Percentiles rank a stretch among this genome's conserved stretches.
Conservation (phyloP, 805 yeast species). For the Trichomonascus vanleenenianus region DNA sequence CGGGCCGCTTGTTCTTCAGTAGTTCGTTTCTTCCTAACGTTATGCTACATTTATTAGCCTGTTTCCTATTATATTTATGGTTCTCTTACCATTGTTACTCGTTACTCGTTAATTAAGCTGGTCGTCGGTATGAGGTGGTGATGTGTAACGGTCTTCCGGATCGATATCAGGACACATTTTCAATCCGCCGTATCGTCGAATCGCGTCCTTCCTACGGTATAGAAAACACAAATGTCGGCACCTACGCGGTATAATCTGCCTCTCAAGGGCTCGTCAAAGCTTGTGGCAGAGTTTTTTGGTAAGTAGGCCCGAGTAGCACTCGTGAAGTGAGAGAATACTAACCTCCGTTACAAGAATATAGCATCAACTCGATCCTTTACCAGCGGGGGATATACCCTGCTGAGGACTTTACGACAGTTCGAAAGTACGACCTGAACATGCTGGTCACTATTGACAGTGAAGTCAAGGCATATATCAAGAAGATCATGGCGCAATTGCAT, state of each 20-base stretch:
- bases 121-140: not conserved
- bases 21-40: slow-evolving; percentile 53
- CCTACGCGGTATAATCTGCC: slow-evolving; percentile 46
- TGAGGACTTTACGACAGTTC: slow-evolving; percentile 71
- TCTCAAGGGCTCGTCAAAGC: slow-evolving; percentile 68
- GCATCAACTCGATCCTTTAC: slow-evolving; percentile 72
- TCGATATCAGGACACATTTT: not conserved
- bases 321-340: not conserved
- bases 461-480: slow-evolving; percentile 57
- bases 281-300: slow-evolving; percentile 74
- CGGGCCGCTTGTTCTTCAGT: slow-evolving; percentile 46
- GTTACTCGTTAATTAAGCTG: no score
- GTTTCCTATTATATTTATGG: not conserved
- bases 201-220: no score
- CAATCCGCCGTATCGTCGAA: not conserved
- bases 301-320: slow-evolving; percentile 9
- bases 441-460: slow-evolving; percentile 70
- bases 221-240: slow-evolving; percentile 1
- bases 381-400: slow-evolving; percentile 88
- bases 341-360: slow-evolving; percentile 41
- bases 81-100: no score
- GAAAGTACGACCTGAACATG: slow-evolving; percentile 72
- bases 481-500: slow-evolving; percentile 61
- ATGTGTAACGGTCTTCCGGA: no score
- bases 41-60: slow-evolving; percentile 58